Evolutionary conservation across 2,329 filamentous ascomycete species (phyloP).

Genomic region (Penicillium sp.): DNA sequence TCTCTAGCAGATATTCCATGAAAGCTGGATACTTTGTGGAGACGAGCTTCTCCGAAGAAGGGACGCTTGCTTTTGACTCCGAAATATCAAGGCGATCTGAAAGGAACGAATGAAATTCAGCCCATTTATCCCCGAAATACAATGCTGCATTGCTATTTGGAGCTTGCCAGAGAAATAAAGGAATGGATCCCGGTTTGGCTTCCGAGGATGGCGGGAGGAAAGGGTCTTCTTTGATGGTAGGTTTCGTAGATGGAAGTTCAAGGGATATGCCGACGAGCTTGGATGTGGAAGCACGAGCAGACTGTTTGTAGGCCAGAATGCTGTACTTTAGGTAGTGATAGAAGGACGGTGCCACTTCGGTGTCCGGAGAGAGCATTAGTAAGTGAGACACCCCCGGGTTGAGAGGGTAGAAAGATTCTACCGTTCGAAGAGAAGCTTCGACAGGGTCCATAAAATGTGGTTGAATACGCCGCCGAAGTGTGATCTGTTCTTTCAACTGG

Average conservation of each 20-base stretch:
- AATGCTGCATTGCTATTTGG: constrained; percentile 81
- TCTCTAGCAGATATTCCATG: constrained; percentile 74
- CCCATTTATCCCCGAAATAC: constrained; percentile 83
- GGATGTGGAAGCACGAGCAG: constrained; percentile 47
- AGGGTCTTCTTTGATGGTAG: constrained; percentile 57
- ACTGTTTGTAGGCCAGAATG: constrained; percentile 76
- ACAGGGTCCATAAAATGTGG: constrained; percentile 61
- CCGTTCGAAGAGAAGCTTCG: constrained; percentile 71
- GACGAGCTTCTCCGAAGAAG: constrained; percentile 54
- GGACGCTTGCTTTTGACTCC: constrained; percentile 22
- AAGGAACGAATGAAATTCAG: constrained; percentile 79
- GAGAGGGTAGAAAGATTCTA: constrained; percentile 86
- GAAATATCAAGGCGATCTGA: constrained; percentile 57
- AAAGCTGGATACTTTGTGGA: constrained; percentile 71
- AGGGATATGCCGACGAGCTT: constrained; percentile 78
- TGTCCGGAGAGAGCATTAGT: constrained; percentile 79
- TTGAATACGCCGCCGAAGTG: constrained; percentile 72
- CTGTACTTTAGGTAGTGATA: constrained; percentile 83
- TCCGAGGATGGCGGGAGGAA: constrained; percentile 52
- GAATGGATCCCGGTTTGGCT: constrained; percentile 34
- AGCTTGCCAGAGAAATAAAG: constrained; percentile 79
- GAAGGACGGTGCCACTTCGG: constrained; percentile 76
- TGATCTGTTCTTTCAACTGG: constrained; percentile 53
- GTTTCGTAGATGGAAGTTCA: constrained; percentile 62
- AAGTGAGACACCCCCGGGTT: constrained; percentile 68